Evolutionary conservation across 2,329 filamentous ascomycete genomes (phyloP), one percentile per base, ranked within the genome.

Genomic region (Scortechinia acanthostroma): DNA sequence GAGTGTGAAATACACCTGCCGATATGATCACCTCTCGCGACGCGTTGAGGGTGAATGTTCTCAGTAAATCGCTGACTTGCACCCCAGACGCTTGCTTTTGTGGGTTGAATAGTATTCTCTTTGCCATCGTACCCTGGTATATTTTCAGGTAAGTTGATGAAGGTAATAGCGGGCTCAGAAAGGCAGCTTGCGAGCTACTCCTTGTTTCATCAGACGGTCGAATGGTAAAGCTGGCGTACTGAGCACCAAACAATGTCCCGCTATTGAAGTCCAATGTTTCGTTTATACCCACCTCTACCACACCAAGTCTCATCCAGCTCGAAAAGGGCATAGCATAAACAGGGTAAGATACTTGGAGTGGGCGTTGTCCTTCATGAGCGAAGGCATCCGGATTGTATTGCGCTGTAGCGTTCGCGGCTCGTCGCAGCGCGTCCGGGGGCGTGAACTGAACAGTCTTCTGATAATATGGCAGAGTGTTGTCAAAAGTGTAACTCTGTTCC

Each of bases 1-100:
- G 70, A 16, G 57, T 71, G 50, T 64, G 58, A 4, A 65, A 28
- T 2, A 61, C 55, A 2, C 69, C 69, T 3, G 68, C 66, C 0
- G 64, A 60, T 3, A 72, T 46, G 14, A 73, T 56, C 3, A 69
- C 62, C 42, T 72, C 69, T 10, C 17, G 35, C 20, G 6, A 10
- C 10, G 35, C 35, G 10, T 6, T 10, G 13, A 40, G 17, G 6
- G 35, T 40, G 17, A 10, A 40, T 6, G 35, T 10, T n/a, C 10
- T n/a, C 10, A 40, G 20, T 40, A 6, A 6, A 13, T 13, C 20
- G 6, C 17, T 19, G 13, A 40, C 35, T 19, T 17, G 6, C 10
- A 40, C 35, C 14, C 35, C 35, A 40, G 35, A 15, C 6, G 35
- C 35, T 13, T 17, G 35, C 6, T 13, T 10, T 10, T 10, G 6